Conservation (phyloP, 83 land plant genomes). For the Thuja plicata region DNA sequence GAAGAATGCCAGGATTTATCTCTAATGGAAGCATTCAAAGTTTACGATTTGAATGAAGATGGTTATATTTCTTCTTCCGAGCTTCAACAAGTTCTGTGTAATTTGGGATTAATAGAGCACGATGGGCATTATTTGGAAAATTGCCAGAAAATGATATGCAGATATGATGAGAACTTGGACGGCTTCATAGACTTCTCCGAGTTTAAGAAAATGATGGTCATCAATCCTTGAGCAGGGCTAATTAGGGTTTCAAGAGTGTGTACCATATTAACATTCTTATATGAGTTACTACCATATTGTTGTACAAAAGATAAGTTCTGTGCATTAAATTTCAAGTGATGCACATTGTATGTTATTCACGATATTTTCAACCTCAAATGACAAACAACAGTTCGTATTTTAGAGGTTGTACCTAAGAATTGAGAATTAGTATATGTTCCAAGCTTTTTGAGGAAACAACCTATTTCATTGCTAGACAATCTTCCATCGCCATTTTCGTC, state of each 20-base stretch:
- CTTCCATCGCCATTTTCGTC: background rate
- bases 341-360: no score
- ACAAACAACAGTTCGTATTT: no score
- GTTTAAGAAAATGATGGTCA: slow-evolving; percentile 57
- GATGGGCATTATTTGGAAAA: background rate
- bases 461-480: no score
- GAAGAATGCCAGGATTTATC: background rate
- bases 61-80: slow-evolving; percentile 41
- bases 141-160: slow-evolving; percentile 34
- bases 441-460: no score
- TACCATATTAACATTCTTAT: no score
- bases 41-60: background rate
- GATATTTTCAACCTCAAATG: no score
- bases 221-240: background rate
- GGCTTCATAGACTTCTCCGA: slow-evolving; percentile 51
- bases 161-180: slow-evolving; percentile 42
- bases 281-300: no score
- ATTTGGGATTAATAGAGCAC: slow-evolving; percentile 34
- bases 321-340: no score
- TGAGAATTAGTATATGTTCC: no score
- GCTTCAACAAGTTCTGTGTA: slow-evolving; percentile 38
- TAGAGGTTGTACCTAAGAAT: no score
- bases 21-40: slow-evolving; percentile 1
- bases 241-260: background rate
- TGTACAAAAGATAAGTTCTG: no score